Evolutionary conservation across 305 asterid species (phyloP).

Genomic region (Fraxinus velutina): DNA sequence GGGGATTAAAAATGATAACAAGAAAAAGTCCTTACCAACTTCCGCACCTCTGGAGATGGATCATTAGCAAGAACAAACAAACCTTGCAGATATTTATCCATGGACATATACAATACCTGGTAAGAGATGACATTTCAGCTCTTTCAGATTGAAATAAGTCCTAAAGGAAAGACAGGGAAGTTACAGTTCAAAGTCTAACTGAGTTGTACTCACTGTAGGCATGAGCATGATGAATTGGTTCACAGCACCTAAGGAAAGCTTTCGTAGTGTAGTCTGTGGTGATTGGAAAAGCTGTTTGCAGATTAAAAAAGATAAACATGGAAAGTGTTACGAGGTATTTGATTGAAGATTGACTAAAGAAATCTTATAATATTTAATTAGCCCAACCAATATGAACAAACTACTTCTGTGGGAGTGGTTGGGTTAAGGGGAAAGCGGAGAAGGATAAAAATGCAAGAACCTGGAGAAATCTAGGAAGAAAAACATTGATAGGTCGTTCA

Average conservation of each 20-base stretch:
- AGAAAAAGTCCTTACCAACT: slow-evolving; percentile 62
- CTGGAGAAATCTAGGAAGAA: slow-evolving; percentile 89
- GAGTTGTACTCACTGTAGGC: slow-evolving; percentile 65
- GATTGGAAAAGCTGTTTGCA: slow-evolving; percentile 78
- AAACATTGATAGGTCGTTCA: slow-evolving; percentile 80
- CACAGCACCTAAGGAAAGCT: slow-evolving; percentile 78
- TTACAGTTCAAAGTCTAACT: slow-evolving; percentile 11
- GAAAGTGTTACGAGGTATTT: slow-evolving; percentile 15
- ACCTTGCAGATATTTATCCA: slow-evolving; percentile 94
- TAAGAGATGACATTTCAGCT: slow-evolving; percentile 15
- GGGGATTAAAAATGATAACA: not conserved
- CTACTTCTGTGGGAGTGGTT: not conserved
- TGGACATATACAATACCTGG: slow-evolving; percentile 67
- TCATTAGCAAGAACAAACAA: slow-evolving; percentile 87
- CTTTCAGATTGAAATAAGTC: not conserved
- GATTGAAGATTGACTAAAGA: slow-evolving; percentile 8
- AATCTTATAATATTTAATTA: not conserved
- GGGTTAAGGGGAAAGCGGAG: slow-evolving; percentile 6
- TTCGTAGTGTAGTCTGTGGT: slow-evolving; percentile 61
- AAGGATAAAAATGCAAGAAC: slow-evolving; percentile 31
- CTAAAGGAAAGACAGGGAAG: not conserved
- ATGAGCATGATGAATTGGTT: slow-evolving; percentile 87
- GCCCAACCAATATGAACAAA: not conserved
- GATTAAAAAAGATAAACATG: slow-evolving; percentile 14
- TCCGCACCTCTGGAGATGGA: slow-evolving; percentile 76